Evolutionary conservation across 202 grass and related monocot species (phyloP), one percentile per base, ranked within the genome.

Genomic region (Carex arenaria): DNA sequence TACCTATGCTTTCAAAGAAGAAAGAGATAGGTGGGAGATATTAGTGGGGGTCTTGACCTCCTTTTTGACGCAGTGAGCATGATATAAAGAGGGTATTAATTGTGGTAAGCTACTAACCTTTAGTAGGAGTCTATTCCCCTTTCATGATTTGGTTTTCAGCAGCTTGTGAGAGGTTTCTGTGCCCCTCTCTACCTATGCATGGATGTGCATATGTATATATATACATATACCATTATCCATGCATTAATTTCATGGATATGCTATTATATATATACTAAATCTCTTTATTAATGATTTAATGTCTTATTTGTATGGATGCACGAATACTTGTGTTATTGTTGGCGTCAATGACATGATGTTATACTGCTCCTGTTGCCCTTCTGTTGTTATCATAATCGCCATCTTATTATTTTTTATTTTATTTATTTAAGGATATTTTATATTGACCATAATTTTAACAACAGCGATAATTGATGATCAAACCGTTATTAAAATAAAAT

Each of bases 81-180:
- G 60, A 65, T 67, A 65, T 67, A 67, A 82, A 82, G 80, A 82
- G 80, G 42, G 65, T 57, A 78, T 78, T 78, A 78, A 40, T 78
- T 78, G 54, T 38, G 60, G 74, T 38, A 78, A 78, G 49, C 73
- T 78, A 78, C 49, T 32, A 34, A 67, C 70, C 64, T 82, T 82
- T 82, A 69, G 5, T 64, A 81, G 62, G 59, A 67, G 61, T 8
- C 59, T 81, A 81, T 65, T 81, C 38, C 60, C 19, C 80, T 82
- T 82, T 82, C 80, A 82, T 82, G 26, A 82, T 82, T 66, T 82
- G 80, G 45, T 54, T 82, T 82, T 57, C 61, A 49, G 61, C 57
- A 67, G 64, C 23, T 69, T 69, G 64, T 69, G 80, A 55, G 31
- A 54, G 42, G 65, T 66, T 47, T 34, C 79, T 82, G 60, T 67